These are phyloP conservation scores for Arabis hirsuta DNA, from an alignment of 345 rosid genomes.

Conservation along the genomic window DNA sequence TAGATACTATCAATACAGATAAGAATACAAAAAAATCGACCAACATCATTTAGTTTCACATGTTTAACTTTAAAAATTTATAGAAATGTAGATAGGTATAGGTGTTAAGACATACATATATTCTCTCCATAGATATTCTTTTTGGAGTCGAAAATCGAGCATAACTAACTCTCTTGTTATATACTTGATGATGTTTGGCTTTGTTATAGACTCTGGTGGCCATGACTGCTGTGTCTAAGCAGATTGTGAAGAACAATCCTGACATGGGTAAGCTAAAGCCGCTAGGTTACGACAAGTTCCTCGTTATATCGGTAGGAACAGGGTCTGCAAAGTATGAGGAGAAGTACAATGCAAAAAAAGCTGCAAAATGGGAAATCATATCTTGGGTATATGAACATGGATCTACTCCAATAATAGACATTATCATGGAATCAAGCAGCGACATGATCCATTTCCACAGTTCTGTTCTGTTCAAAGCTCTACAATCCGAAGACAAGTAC, in stretches of 20 bases:
- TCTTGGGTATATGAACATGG: constrained; percentile 59
- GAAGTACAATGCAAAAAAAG: constrained; percentile 51
- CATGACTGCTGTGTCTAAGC: constrained; percentile 61
- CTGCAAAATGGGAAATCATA: constrained; percentile 71
- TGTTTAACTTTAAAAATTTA: too few species aligned
- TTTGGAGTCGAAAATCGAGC: too few species aligned
- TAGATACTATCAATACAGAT: too few species aligned
- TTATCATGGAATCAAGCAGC: constrained; percentile 49
- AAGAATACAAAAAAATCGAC: too few species aligned
- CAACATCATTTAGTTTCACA: too few species aligned
- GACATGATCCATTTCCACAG: constrained; percentile 72
- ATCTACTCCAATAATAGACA: constrained; percentile 58
- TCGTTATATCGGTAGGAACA: constrained; percentile 71
- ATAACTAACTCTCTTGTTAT: background rate
- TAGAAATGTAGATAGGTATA: too few species aligned
- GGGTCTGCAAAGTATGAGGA: constrained; percentile 47
- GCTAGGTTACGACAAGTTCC: constrained; percentile 53
- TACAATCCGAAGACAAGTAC: constrained; percentile 58
- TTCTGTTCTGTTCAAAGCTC: constrained; percentile 57
- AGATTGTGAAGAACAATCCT: constrained; percentile 54
- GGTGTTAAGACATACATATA: too few species aligned
- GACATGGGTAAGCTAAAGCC: constrained; percentile 50
- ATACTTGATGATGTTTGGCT: background rate
- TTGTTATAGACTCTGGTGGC: constrained; percentile 63
- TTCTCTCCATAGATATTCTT: too few species aligned